Evolutionary conservation across 805 yeast genomes (phyloP), one percentile per base, ranked within the genome.

Genomic region (Yamadazyma laniorum): DNA sequence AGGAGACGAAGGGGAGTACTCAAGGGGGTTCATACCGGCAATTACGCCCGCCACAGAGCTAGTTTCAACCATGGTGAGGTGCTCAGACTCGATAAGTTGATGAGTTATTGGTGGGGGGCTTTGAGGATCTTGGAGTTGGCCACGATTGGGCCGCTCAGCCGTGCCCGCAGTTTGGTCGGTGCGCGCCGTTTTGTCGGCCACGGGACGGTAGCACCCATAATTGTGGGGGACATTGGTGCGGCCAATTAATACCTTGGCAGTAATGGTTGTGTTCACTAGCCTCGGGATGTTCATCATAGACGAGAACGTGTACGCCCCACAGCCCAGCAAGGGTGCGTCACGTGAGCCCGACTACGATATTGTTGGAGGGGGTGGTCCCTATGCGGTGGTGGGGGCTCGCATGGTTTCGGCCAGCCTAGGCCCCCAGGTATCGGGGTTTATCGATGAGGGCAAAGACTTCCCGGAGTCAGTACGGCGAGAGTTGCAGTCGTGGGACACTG

Each of bases 321-420:
- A 58, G 37, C 46, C 61, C 45, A 35, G 63, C 40, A 6, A 21
- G 23, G n/a, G n/a, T n/a, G 9, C 23, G 9, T 21, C 9, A 21
- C 39, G 69, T 47, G 45, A 41, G 28, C 50, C 63, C 17, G 67
- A 65, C 47, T 56, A 50, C 44, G 58, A 85, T 54, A 70, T 90
- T 6, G 68, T 86, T 32, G 98, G 98, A 0, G 98, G 98, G 2
- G 98, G 90, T 2, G 96, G 95, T 0, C 77, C 91, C 1, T 90
- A 75, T 56, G 89, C 89, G 2, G 75, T 80, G 1, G 63, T 84
- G 12, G 96, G 96, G 0, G 80, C 87, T 0, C 64, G 90, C 17
- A 65, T 85, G 34, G 65, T 79, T 1, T 53, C 75, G 6, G 72
- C 77, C 0, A 45, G 44, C 0, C 42, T 57, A 15, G 62, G 77